A percentile compares a stretch with the other conserved stretches of the same genome.
Evolutionary conservation across 176 grass and related monocot species (phyloP).

Genomic region (Oryza australiensis): DNA sequence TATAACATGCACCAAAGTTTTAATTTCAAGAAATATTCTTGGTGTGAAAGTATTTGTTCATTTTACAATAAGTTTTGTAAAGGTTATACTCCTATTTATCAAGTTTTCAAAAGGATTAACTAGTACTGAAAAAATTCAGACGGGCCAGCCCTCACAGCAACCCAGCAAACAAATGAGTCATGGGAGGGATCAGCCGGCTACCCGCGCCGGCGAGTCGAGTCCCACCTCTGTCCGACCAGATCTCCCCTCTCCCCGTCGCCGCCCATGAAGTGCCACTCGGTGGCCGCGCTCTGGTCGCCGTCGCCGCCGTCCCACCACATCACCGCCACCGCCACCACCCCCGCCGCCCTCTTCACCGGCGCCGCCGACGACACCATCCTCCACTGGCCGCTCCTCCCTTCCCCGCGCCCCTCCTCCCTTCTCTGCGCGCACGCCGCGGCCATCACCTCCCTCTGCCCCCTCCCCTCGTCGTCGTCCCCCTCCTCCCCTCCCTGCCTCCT

Average conservation of each 20-base stretch:
- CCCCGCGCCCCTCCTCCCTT: conserved; percentile 55
- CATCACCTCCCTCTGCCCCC: conserved; percentile 46
- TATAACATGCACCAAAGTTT: too few relatives aligned
- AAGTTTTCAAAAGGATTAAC: neutral
- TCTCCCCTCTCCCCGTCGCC: conserved; percentile 3
- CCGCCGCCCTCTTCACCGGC: conserved; percentile 68
- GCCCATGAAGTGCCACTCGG: conserved; percentile 85
- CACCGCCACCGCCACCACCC: conserved; percentile 45
- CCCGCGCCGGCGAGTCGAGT: conserved; percentile 11
- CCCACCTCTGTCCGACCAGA: neutral
- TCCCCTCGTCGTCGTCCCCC: too few relatives aligned
- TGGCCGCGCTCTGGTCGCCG: conserved; percentile 79
- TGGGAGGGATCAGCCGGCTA: neutral
- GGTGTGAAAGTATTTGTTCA: too few relatives aligned
- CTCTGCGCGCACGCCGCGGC: conserved; percentile 83
- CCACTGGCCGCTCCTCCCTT: conserved; percentile 53
- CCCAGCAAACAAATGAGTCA: too few relatives aligned
- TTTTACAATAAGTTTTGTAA: too few relatives aligned
- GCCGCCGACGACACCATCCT: conserved; percentile 79
- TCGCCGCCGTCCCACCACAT: conserved; percentile 74
- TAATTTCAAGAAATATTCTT: too few relatives aligned
- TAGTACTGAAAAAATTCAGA: too few relatives aligned
- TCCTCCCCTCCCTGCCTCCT: conserved; percentile 34
- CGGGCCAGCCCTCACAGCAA: too few relatives aligned
- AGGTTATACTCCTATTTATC: neutral